Evolutionary conservation across 202 grass and related monocot species (phyloP), one percentile per base, ranked within the genome.

Genomic region (Schoenoplectus triqueter): DNA sequence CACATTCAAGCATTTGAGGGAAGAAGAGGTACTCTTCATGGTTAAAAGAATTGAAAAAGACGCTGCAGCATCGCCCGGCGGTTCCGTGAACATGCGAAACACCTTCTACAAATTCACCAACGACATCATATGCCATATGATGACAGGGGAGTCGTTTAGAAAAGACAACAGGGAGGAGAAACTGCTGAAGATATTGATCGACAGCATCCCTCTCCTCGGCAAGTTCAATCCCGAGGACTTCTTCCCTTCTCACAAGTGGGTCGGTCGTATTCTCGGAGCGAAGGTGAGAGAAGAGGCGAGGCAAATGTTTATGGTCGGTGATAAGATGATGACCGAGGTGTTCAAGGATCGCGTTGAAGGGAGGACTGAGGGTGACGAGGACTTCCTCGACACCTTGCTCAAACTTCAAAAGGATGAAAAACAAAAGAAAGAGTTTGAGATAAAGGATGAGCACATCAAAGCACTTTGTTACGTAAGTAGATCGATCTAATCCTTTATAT

Each of bases 331-430:
- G 47, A 67, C 44, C 0, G 80, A 82, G 42, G 63, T 82, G 60
- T 63, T 82, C 20, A 68, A 82, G 10, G 63, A 82, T 50, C 80
- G 64, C 21, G 45, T 82, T 39, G 46, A 82, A 68, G 80, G 80
- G 44, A 79, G 75, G 15, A 79, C 75, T 0, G 54, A 45, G 0
- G 80, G 64, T 44, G 63, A 82, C 1, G 62, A 82, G 2, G 80
- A 68, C n/a, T 82, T 66, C 8, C 63, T 82, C 21, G 80, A 82
- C 21, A 68, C 64, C 20, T 67, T 82, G 62, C 80, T 65, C 64
- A 68, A 82, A 9, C 80, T 82, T 68, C 80, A 82, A 54, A 68
- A 82, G 48, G 80, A 82, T 68, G 80, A 82, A 9, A 68, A 82
- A 20, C 62, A 82, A 40, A 82, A 68, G 80, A 82, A 82, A 82